Evolutionary conservation across 331 rosid genomes (phyloP).

Genomic region (Erythrophleum ivorense): DNA sequence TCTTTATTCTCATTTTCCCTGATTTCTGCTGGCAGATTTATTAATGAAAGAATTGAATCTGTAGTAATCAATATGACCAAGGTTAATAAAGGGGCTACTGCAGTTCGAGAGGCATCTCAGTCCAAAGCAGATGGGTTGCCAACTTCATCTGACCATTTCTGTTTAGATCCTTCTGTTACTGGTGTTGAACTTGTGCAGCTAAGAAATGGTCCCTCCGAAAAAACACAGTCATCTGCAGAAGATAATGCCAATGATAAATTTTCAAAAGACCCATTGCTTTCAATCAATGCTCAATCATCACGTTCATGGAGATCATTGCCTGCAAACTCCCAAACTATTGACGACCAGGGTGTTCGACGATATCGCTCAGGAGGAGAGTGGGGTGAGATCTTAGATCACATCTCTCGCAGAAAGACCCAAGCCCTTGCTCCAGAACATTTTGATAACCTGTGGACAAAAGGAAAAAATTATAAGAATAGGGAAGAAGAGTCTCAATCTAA

Average conservation of each 20-base stretch:
- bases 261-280: conserved; percentile 86
- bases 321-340: conserved; percentile 52
- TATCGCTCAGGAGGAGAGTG: conserved; percentile 82
- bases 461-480: conserved; percentile 70
- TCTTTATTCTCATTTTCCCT: conserved; percentile 42
- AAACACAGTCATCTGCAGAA: conserved; percentile 42
- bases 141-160: conserved; percentile 63
- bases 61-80: conserved; percentile 71
- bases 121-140: conserved; percentile 61
- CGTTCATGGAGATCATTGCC: conserved; percentile 76
- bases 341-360: conserved; percentile 57
- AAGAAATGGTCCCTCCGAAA: conserved; percentile 63
- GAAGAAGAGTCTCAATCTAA: conserved; percentile 58
- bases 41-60: conserved; percentile 88
- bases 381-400: conserved; percentile 86
- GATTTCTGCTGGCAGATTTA: conserved; percentile 72
- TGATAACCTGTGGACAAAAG: conserved; percentile 94
- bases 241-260: conserved; percentile 50
- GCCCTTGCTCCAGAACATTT: conserved; percentile 97
- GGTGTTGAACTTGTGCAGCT: conserved; percentile 95
- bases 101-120: conserved; percentile 51
- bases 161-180: conserved; percentile 81
- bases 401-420: conserved; percentile 85
- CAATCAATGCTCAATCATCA: conserved; percentile 70
- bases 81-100: conserved; percentile 57